Base-by-base conservation (phyloP, 2,329 filamentous ascomycete species). In the Colletotrichum liriopes region DNA sequence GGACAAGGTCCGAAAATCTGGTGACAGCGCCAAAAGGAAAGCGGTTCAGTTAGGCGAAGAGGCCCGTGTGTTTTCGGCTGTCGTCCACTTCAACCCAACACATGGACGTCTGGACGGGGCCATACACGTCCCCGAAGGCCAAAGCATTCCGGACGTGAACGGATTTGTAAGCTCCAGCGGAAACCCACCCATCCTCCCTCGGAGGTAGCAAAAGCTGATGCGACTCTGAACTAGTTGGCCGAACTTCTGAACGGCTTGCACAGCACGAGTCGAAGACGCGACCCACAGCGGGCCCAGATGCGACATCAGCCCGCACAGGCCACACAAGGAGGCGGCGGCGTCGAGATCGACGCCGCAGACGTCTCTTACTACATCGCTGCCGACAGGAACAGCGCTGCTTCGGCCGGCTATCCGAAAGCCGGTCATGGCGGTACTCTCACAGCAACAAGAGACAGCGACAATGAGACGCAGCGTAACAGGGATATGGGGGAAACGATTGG, bases 61-160 rank as follows among this genome's bases (percentile, higher is more conserved):
- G 1, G 26, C 56, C 9, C 2, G 18, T 18, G 26, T 60, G 26
- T 60, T 60, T 41, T 45, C 18, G 16, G 39, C 56, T 20, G 26
- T 60, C 12, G 1, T 60, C 26, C 20, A 60, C 16, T 60, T 60
- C 18, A 60, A 60, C 39, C 39, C 18, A 11, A 60, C 54, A n/a
- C 4, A 56, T 11, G 12, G 35, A n/a, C 54, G 32, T 2, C 8
- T 56, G 14, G 35, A 56, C 5, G 56, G 56, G 12, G 41, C 56
- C 9, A 20, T 60, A 41, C 9, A 60, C 2, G 18, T 60, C 20
- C 39, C 56, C 7, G 16, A 60, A 4, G 23, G 56, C 56, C 16
- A 60, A 32, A 14, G 8, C 8, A 47, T 60, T 60, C 56, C 18
- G 5, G 26, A 60, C 5, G 18, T 60, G 26, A 60, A 47, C 9